A percentile compares a stretch with the other conserved stretches of the same genome.
phyloP scores from a whole-genome alignment of 768 basidiomycete species.

The Trametes cubensis region DNA sequence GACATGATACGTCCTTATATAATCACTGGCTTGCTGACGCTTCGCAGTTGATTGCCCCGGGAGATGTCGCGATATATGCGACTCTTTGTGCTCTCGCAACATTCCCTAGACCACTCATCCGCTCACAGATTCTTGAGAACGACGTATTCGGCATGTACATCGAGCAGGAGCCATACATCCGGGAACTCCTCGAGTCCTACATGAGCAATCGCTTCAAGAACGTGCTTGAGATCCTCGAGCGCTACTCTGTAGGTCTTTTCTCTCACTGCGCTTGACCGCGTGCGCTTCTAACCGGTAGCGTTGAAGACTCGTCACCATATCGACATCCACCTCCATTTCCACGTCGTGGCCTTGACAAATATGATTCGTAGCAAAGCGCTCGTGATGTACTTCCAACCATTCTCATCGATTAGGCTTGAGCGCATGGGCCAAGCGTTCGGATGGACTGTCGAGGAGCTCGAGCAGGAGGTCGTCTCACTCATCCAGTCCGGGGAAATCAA shows the following conservation, averaged over 20 bases:
- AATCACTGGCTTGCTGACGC: background rate
- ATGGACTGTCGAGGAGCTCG: constrained; percentile 71
- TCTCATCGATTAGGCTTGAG: constrained; percentile 78
- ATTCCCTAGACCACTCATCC: constrained; percentile 70
- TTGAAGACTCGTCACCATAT: constrained; percentile 72
- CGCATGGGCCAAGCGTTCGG: constrained; percentile 89
- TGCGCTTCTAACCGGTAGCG: background rate
- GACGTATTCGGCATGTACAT: constrained; percentile 73
- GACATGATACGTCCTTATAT: constrained; percentile 5
- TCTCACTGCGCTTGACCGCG: background rate
- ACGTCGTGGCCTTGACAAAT: constrained; percentile 65
- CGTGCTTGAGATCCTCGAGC: constrained; percentile 72
- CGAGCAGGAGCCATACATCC: constrained; percentile 84
- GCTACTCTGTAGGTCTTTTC: constrained; percentile 58
- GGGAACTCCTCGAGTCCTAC: constrained; percentile 85
- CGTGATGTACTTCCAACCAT: constrained; percentile 89
- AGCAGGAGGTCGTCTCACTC: constrained; percentile 71
- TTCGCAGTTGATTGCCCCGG: constrained; percentile 68
- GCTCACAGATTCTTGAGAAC: constrained; percentile 67
- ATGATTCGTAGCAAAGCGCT: constrained; percentile 79
- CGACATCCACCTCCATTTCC: constrained; percentile 75
- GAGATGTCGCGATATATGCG: constrained; percentile 87
- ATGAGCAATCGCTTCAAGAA: constrained; percentile 85
- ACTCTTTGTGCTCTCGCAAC: constrained; percentile 83
- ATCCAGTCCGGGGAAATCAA: constrained; percentile 79